phyloP scores from a whole-genome alignment of 2,329 filamentous ascomycete species.

The Chaetoscypha palmicola region DNA sequence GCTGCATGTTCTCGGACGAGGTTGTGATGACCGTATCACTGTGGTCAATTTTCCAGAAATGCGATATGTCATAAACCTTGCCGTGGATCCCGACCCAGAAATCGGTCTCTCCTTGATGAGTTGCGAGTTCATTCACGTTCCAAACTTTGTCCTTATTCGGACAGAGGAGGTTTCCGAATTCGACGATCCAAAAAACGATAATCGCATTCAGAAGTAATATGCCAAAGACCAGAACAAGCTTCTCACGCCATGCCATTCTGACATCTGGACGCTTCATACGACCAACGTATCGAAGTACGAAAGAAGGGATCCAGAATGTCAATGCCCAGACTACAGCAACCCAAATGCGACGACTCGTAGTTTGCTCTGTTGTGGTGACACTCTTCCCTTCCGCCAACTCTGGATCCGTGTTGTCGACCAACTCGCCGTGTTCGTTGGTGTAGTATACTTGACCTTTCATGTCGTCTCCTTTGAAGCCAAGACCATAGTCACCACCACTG shows the following conservation, averaged over 20 bases:
- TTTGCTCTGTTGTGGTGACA: conserved; percentile 62
- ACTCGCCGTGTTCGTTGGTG: conserved; percentile 57
- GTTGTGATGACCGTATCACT: conserved; percentile 64
- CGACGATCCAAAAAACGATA: conserved; percentile 88
- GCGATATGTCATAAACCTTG: conserved; percentile 83
- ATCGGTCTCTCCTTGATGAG: conserved; percentile 65
- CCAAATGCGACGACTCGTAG: conserved; percentile 65
- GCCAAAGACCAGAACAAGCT: conserved; percentile 72
- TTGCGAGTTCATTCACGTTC: conserved; percentile 60
- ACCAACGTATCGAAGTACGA: conserved; percentile 69
- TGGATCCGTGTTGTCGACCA: conserved; percentile 63
- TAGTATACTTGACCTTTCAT: conserved; percentile 70
- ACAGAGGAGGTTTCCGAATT: conserved; percentile 77
- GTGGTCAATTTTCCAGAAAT: conserved; percentile 81
- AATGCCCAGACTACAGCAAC: conserved; percentile 74
- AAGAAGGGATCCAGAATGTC: conserved; percentile 93
- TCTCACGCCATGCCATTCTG: conserved; percentile 91
- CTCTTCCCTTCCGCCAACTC: conserved; percentile 72
- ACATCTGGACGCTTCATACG: conserved; percentile 98
- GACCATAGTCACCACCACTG: conserved; percentile 73
- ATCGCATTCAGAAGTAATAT: conserved; percentile 75
- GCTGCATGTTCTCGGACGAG: conserved; percentile 59
- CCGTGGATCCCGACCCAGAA: conserved; percentile 86
- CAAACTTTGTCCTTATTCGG: conserved; percentile 90
- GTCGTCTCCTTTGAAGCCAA: conserved; percentile 79